phyloP scores from a whole-genome alignment of 805 yeast species.

The Priceomyces haplophilus region DNA sequence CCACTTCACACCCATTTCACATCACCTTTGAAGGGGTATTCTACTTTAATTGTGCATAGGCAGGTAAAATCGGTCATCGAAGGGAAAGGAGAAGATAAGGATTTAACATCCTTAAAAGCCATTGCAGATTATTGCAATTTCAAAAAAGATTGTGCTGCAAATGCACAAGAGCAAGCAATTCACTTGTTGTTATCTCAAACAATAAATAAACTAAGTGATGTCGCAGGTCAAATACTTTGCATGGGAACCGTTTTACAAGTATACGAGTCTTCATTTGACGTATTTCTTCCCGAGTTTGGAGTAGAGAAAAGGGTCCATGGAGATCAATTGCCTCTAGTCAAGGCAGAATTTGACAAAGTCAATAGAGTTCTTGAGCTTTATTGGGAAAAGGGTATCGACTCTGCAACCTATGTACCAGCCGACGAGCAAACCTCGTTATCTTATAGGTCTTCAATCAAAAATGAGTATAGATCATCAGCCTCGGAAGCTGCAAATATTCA shows the following conservation, averaged over 20 bases:
- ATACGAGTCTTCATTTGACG: constrained; percentile 94
- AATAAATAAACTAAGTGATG: constrained; percentile 65
- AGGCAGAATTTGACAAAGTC: constrained; percentile 84
- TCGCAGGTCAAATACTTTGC: constrained; percentile 77
- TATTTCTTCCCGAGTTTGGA: constrained; percentile 87
- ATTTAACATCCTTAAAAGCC: constrained; percentile 68
- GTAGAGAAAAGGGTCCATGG: constrained; percentile 96
- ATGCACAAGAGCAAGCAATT: constrained; percentile 92
- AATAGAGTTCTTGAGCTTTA: constrained; percentile 70
- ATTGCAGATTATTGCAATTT: constrained; percentile 91
- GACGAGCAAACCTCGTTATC: constrained; percentile 80
- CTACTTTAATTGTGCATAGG: constrained; percentile 89
- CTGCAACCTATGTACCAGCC: constrained; percentile 88
- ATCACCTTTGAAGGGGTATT: constrained; percentile 88
- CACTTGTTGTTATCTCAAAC: constrained; percentile 83
- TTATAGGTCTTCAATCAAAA: constrained; percentile 73
- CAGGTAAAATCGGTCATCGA: constrained; percentile 71
- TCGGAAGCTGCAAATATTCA: constrained; percentile 67
- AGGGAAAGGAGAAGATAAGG: constrained; percentile 38
- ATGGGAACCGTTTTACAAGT: constrained; percentile 89
- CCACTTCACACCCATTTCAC: constrained; percentile 91
- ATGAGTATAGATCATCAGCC: constrained; percentile 70
- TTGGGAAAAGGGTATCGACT: constrained; percentile 92
- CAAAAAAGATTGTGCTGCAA: constrained; percentile 89
- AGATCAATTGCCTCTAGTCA: constrained; percentile 87